phyloP scores from a whole-genome alignment of 805 yeast species.

The Ascoidea rubescens region DNA sequence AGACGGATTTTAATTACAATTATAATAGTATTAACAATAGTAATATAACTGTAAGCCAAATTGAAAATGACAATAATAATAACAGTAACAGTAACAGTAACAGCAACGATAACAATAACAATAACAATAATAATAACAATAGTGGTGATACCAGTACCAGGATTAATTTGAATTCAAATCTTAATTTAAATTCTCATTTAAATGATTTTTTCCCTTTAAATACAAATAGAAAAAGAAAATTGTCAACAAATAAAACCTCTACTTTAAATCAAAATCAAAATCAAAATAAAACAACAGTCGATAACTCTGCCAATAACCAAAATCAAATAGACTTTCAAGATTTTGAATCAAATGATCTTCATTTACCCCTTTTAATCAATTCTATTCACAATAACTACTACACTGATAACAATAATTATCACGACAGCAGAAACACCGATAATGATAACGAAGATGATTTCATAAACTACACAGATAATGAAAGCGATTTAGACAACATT shows the following conservation, averaged over 20 bases:
- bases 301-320: background rate
- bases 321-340: background rate
- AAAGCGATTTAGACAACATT: conserved; percentile 6
- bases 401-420: background rate
- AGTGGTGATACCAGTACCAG: too few relatives aligned
- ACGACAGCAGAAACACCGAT: background rate
- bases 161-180: too few relatives aligned
- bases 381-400: background rate
- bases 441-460: conserved; percentile 4
- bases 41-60: background rate
- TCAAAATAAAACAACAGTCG: background rate
- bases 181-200: background rate
- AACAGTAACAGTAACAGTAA: too few relatives aligned
- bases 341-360: background rate
- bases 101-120: too few relatives aligned
- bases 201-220: background rate
- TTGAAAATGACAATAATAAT: background rate
- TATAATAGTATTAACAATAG: too few relatives aligned
- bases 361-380: too few relatives aligned
- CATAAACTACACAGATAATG: conserved; percentile 4
- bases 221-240: background rate
- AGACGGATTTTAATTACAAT: too few relatives aligned
- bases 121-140: too few relatives aligned
- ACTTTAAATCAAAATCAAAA: background rate
- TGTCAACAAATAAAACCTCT: background rate